Evolutionary conservation across 805 yeast species (phyloP).

Genomic region (Suhomyces xylopsoci): DNA sequence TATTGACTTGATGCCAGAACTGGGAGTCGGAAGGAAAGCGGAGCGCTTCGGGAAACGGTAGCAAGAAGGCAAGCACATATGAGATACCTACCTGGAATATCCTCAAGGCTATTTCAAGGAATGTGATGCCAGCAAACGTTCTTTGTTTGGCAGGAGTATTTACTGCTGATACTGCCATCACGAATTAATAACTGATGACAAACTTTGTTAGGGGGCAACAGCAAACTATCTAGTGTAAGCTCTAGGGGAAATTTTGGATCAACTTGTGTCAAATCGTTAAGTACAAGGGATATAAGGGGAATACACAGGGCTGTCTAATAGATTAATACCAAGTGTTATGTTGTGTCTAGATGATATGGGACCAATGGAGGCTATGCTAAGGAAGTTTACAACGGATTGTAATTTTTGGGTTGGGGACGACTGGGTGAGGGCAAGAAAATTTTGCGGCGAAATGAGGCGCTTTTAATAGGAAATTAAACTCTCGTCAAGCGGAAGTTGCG

Average conservation of each 20-base stretch:
- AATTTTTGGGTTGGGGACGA: not conserved
- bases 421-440: not conserved
- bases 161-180: not conserved
- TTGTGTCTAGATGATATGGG: not conserved
- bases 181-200: not conserved
- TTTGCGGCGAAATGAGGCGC: not conserved
- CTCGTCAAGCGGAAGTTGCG: not conserved
- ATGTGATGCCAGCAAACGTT: constrained; percentile 7
- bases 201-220: not conserved
- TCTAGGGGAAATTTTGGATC: not conserved
- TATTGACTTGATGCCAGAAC: not conserved
- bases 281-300: not conserved
- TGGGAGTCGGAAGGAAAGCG: constrained; percentile 4
- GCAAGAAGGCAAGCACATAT: constrained; percentile 2
- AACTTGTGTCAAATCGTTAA: not conserved
- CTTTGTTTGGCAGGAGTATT: not conserved
- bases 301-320: not conserved
- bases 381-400: not conserved
- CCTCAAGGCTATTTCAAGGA: constrained; percentile 7
- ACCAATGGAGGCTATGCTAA: not conserved
- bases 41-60: constrained; percentile 1
- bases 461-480: not conserved
- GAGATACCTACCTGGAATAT: constrained; percentile 7
- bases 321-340: not conserved
- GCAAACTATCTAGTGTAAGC: not conserved